These are phyloP conservation scores for Heliamphora pulchella DNA, from an alignment of 179 eudicot genomes.

Conservation along the genomic window DNA sequence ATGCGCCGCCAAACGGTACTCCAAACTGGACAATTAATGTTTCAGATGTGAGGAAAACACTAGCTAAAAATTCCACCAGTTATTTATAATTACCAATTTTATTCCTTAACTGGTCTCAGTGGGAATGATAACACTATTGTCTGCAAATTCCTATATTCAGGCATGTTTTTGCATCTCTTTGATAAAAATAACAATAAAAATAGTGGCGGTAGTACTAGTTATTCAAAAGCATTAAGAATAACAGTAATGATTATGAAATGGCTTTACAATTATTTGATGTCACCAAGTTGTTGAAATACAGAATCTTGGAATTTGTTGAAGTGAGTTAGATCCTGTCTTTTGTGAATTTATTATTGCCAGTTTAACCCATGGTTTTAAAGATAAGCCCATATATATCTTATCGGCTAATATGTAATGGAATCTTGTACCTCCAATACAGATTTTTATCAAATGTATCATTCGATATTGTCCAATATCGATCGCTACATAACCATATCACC, in stretches of 20 bases:
- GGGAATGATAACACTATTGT: neutral
- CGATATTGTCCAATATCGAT: too few relatives aligned
- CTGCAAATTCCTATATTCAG: neutral
- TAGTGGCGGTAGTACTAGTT: neutral
- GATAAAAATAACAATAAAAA: neutral
- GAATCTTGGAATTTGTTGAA: neutral
- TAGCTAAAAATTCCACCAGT: neutral
- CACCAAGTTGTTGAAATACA: neutral
- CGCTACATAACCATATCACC: too few relatives aligned
- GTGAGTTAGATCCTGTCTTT: neutral
- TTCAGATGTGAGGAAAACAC: slow-evolving; percentile 30
- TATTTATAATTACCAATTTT: neutral
- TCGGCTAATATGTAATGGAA: too few relatives aligned
- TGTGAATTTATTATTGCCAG: neutral
- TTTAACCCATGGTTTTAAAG: neutral
- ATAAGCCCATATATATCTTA: too few relatives aligned
- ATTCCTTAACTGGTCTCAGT: neutral
- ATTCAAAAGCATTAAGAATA: neutral
- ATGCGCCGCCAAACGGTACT: slow-evolving; percentile 15
- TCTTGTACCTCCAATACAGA: too few relatives aligned
- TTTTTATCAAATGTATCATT: too few relatives aligned
- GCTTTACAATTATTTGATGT: neutral
- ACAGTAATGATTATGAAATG: neutral
- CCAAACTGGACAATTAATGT: slow-evolving; percentile 37
- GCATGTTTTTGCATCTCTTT: neutral